phyloP scores from a whole-genome alignment of 345 rosid genomes.

The Pugionium dolabratum region DNA sequence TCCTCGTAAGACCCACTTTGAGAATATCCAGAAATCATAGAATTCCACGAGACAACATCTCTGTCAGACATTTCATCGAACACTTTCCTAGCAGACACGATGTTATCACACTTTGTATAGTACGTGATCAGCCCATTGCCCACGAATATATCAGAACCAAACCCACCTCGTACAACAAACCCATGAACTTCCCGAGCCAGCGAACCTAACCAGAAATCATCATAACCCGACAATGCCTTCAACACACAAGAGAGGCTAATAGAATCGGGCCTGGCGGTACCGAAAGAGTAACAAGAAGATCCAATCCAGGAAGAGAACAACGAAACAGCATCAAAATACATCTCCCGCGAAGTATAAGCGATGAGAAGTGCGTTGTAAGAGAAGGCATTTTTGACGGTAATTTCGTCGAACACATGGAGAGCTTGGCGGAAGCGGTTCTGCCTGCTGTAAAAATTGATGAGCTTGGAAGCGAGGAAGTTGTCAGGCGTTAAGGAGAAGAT shows the following conservation, averaged over 20 bases:
- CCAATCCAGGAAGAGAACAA: constrained; percentile 52
- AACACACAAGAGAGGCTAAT: constrained; percentile 61
- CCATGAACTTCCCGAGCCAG: constrained; percentile 64
- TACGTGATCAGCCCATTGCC: constrained; percentile 65
- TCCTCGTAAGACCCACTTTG: constrained; percentile 65
- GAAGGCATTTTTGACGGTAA: constrained; percentile 55
- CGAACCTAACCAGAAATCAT: constrained; percentile 33
- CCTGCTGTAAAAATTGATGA: constrained; percentile 57
- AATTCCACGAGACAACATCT: constrained; percentile 85
- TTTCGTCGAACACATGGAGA: constrained; percentile 67
- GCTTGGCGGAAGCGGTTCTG: constrained; percentile 47
- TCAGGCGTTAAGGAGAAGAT: constrained; percentile 51
- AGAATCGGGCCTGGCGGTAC: constrained; percentile 49
- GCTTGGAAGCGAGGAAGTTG: constrained; percentile 77
- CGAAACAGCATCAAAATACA: constrained; percentile 49
- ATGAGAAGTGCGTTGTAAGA: constrained; percentile 78
- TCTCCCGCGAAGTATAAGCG: constrained; percentile 55
- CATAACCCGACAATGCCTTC: constrained; percentile 52
- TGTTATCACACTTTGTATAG: constrained; percentile 56
- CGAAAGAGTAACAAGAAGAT: constrained; percentile 27
- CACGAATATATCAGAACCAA: constrained; percentile 56
- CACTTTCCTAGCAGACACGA: constrained; percentile 52
- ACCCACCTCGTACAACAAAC: constrained; percentile 52
- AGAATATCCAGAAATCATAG: constrained; percentile 82
- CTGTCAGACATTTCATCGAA: constrained; percentile 62